Base-by-base conservation (phyloP, 306 rosid genomes). In the Pterocarpus santalinus region DNA sequence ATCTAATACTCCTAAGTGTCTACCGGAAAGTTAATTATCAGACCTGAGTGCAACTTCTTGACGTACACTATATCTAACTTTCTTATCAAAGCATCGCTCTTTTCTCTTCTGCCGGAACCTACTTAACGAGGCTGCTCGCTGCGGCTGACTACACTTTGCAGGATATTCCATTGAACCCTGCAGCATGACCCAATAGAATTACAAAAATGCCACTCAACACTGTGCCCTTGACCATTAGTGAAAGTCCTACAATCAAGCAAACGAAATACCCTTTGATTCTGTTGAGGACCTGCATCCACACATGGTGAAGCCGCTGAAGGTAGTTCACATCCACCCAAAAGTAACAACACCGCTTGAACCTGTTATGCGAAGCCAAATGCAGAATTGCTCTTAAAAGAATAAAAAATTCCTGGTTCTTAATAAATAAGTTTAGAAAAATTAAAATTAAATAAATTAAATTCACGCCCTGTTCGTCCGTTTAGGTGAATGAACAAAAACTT, bases 11-110 rank as follows among this genome's bases (percentile, higher is more conserved):
- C 39, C 28, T 38, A 7, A 75, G 80, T 87, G 69, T 73, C 52
- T 47, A 17, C 28, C 28, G 66, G 52, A 66, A 44, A 13, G 35
- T 38, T 65, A 74, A 83, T 63, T 39, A 81, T 67, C 88, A 75
- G 62, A 91, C 98, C 97, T 94, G 86, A 94, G 97, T 9, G 98
- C 98, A 82, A 94, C 98, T 87, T 94, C 98, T 84, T 94, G 98
- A 70, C 98, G 98, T 13, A 94, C 98, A 65, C 92, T 38, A 75
- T 94, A 94, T 90, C 98, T 83, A 72, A 94, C 97, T 94, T 94
- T 94, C 90, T 94, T 94, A 82, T 94, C 98, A 72, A 91, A 94
- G 89, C 91, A 87, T 32, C 97, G 91, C 72, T 91, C 97, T 85
- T 94, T 94, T 82, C 97, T 90, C 89, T 94, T 94, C 89, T 94